Conservation (phyloP, 495 filamentous ascomycete species). For the Mycothermus thermophilus region DNA sequence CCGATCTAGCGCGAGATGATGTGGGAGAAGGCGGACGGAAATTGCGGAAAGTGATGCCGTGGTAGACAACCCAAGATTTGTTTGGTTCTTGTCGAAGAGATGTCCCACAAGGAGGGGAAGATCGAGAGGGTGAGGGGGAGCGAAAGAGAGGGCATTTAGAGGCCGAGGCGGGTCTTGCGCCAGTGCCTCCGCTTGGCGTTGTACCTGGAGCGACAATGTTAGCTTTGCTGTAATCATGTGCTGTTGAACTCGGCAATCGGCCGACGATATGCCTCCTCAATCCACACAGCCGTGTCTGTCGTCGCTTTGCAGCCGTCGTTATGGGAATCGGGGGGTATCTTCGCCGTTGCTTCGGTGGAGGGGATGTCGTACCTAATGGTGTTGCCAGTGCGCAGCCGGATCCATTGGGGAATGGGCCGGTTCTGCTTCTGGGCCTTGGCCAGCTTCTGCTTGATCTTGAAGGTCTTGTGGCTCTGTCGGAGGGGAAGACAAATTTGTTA, state of each 20-base stretch:
- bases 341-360: too few relatives aligned
- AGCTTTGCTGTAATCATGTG: too few relatives aligned
- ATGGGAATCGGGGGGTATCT: too few relatives aligned
- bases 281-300: too few relatives aligned
- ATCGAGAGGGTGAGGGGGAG: conserved; percentile 12
- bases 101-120: neutral
- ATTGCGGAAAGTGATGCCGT: too few relatives aligned
- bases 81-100: conserved; percentile 1
- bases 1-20: too few relatives aligned
- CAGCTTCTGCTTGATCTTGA: conserved; percentile 99
- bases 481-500: conserved; percentile 9
- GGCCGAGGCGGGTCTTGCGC: conserved; percentile 98
- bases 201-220: too few relatives aligned
- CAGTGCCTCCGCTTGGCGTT: conserved; percentile 99
- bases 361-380: conserved; percentile 79
- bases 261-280: too few relatives aligned
- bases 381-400: conserved; percentile 92
- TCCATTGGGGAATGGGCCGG: conserved; percentile 99
- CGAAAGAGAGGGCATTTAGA: conserved; percentile 48
- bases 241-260: too few relatives aligned
- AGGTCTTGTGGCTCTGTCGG: conserved; percentile 88
- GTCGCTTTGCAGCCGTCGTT: too few relatives aligned
- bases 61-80: too few relatives aligned
- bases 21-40: neutral
- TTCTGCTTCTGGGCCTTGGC: conserved; percentile 99